phyloP scores from a whole-genome alignment of 345 rosid species.

The Camelina neglecta region DNA sequence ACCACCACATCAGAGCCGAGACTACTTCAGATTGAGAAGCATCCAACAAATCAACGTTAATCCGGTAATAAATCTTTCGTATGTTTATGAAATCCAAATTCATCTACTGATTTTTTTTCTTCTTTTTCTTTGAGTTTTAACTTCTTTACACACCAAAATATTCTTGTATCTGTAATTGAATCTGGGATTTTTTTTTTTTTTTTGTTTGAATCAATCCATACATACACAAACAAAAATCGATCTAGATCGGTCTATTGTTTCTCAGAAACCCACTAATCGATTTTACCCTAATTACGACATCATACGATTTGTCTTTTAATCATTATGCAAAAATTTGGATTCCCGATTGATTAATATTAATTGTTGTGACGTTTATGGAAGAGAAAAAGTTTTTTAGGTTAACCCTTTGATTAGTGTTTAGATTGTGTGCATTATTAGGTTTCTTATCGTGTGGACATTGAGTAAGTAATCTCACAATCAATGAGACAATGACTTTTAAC shows the following conservation, averaged over 20 bases:
- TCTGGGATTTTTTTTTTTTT: not conserved
- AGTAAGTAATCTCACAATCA: slow-evolving; percentile 14
- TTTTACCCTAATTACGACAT: not conserved
- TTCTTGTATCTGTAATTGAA: not conserved
- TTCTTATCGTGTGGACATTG: slow-evolving; percentile 27
- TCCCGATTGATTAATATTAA: not conserved
- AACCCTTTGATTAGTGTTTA: not conserved
- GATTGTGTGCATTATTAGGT: not conserved
- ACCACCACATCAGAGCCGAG: slow-evolving; percentile 3
- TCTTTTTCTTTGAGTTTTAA: not conserved
- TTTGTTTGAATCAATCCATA: not conserved
- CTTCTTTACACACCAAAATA: not conserved
- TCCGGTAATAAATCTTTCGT: not conserved
- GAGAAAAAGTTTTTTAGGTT: not conserved
- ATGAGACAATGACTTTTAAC: slow-evolving; percentile 31
- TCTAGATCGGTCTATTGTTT: slow-evolving; percentile 18
- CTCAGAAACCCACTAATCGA: not conserved
- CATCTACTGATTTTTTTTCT: not conserved
- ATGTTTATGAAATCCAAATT: not conserved
- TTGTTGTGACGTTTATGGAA: not conserved
- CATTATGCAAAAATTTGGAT: not conserved
- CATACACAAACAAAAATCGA: not conserved
- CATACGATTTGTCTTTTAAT: not conserved
- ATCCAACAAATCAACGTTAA: not conserved
- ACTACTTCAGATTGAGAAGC: not conserved